Evolutionary conservation across 768 basidiomycete genomes (phyloP).

Genomic region (Hemileccinum impolitum): DNA sequence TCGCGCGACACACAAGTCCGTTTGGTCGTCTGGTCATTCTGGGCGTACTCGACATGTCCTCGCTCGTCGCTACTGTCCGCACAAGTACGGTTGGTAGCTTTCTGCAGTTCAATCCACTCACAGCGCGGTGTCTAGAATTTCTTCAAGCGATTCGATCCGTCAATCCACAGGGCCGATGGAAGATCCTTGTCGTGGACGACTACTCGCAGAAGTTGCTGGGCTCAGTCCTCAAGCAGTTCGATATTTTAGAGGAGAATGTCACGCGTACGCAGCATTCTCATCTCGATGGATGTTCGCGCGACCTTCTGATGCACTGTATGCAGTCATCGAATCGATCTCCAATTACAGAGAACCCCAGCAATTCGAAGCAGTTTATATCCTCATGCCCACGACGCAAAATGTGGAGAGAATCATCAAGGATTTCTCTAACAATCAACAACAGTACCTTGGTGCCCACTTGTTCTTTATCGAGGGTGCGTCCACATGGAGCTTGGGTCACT

Average conservation of each 20-base stretch:
- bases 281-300: not conserved
- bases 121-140: slow-evolving; percentile 53
- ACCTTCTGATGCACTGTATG: slow-evolving; percentile 8
- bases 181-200: slow-evolving; percentile 96
- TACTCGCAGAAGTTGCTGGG: slow-evolving; percentile 81
- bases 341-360: slow-evolving; percentile 78
- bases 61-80: slow-evolving; percentile 45
- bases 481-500: not conserved
- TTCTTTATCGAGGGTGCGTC: slow-evolving; percentile 88
- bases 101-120: not conserved
- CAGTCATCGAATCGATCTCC: slow-evolving; percentile 92
- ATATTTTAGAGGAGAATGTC: slow-evolving; percentile 94
- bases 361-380: slow-evolving; percentile 89
- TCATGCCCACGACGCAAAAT: slow-evolving; percentile 95
- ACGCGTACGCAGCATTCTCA: slow-evolving; percentile 61
- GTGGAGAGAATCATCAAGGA: slow-evolving; percentile 88
- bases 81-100: slow-evolving; percentile 35
- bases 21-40: slow-evolving; percentile 1
- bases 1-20: not conserved
- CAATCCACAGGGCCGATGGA: slow-evolving; percentile 87
- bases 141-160: slow-evolving; percentile 85
- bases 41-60: slow-evolving; percentile 32
- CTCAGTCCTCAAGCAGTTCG: slow-evolving; percentile 87
- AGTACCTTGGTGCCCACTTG: slow-evolving; percentile 82
- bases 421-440: slow-evolving; percentile 59